A percentile compares a stretch with the other conserved stretches of the same genome.
phyloP scores from a whole-genome alignment of 2,329 filamentous ascomycete species.

The Talaromyces amestolkiae region DNA sequence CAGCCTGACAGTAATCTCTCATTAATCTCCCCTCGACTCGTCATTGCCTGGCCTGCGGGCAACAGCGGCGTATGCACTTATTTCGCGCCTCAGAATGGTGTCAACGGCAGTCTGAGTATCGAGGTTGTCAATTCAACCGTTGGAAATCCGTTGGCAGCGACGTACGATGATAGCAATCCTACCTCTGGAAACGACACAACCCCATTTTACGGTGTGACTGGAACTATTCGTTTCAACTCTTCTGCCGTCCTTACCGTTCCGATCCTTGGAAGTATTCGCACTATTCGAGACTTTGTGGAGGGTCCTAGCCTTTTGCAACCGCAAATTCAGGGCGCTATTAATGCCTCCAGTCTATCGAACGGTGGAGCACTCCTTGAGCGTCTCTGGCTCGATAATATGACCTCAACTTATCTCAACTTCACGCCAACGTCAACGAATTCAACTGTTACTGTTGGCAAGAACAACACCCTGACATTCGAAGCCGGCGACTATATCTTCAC shows the following conservation, averaged over 20 bases:
- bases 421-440: slow-evolving; percentile 29
- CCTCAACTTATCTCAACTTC: slow-evolving; percentile 55
- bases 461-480: slow-evolving; percentile 43
- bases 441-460: slow-evolving; percentile 43
- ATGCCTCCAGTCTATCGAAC: slow-evolving; percentile 39
- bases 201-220: slow-evolving; percentile 54
- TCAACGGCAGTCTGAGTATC: slow-evolving; percentile 55
- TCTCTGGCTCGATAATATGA: slow-evolving; percentile 62
- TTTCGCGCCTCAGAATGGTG: slow-evolving; percentile 55
- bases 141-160: slow-evolving; percentile 47
- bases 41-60: slow-evolving; percentile 64
- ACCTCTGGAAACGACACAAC: slow-evolving; percentile 26
- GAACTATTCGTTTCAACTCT: slow-evolving; percentile 56
- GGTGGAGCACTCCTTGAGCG: slow-evolving; percentile 52
- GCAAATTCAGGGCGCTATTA: slow-evolving; percentile 55
- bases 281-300: slow-evolving; percentile 62
- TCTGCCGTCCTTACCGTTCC: slow-evolving; percentile 56
- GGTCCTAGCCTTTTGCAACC: slow-evolving; percentile 54
- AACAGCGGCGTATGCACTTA: slow-evolving; percentile 60
- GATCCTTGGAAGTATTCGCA: slow-evolving; percentile 62
- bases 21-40: slow-evolving; percentile 57
- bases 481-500: slow-evolving; percentile 58
- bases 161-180: slow-evolving; percentile 37
- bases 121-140: slow-evolving; percentile 51
- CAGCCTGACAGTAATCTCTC: slow-evolving; percentile 53